Evolutionary conservation across 257 asterid genomes (phyloP).

Genomic region (Nicotiana obtusifolia): DNA sequence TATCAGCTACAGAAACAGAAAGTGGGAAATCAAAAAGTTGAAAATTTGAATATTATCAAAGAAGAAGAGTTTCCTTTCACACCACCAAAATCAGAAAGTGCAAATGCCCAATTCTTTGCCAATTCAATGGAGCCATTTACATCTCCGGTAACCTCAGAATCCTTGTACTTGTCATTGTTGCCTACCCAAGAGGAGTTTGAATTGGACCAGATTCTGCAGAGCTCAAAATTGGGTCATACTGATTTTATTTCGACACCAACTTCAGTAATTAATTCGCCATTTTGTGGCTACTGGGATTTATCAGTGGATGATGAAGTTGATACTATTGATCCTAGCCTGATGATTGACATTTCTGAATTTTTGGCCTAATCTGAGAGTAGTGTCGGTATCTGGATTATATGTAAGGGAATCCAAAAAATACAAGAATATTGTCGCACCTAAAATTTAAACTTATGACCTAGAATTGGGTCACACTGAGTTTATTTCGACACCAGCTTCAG

Average conservation of each 20-base stretch:
- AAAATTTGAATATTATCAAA: neutral
- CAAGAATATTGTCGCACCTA: no score
- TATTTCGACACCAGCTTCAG: conserved; percentile 35
- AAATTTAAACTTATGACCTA: neutral
- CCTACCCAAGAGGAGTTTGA: conserved; percentile 30
- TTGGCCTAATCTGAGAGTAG: neutral
- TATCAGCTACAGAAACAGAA: conserved; percentile 10
- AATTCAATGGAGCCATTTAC: conserved; percentile 17
- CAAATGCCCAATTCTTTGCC: conserved; percentile 23
- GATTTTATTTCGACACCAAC: conserved; percentile 23
- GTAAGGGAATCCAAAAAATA: no score
- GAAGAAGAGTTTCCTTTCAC: neutral
- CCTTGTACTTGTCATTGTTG: conserved; percentile 32
- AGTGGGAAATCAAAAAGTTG: neutral
- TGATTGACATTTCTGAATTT: neutral
- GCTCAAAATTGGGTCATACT: conserved; percentile 27
- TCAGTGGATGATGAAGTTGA: neutral
- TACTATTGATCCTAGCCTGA: neutral
- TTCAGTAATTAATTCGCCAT: neutral
- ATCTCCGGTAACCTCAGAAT: conserved; percentile 43
- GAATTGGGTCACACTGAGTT: neutral
- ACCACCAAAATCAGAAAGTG: neutral
- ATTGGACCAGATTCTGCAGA: conserved; percentile 13
- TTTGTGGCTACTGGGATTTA: neutral
- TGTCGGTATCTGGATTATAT: neutral